Conservation (phyloP, 148 eudicot genomes). For the Pouteria glomerata region DNA sequence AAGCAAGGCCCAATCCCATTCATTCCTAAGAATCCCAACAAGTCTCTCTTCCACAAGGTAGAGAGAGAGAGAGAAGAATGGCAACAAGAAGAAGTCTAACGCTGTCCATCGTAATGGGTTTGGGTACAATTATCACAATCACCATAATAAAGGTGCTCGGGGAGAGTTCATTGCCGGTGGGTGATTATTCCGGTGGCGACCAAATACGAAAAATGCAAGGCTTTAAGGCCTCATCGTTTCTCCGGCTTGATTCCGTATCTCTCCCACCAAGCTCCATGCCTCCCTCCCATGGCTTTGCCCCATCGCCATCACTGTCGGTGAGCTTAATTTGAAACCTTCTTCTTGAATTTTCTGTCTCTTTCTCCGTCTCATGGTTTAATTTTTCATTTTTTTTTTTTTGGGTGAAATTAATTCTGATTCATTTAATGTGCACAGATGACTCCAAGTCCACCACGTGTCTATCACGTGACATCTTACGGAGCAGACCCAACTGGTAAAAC, state of each 20-base stretch:
- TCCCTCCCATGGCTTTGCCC: not conserved
- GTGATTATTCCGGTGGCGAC: not conserved
- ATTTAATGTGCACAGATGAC: too few relatives aligned
- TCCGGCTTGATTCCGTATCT: slow-evolving; percentile 14
- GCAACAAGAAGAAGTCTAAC: not conserved
- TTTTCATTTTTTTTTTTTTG: too few relatives aligned
- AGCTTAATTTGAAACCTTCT: not conserved
- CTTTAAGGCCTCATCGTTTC: slow-evolving; percentile 13
- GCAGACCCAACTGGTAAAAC: slow-evolving; percentile 75
- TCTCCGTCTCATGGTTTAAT: too few relatives aligned
- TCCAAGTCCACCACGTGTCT: slow-evolving; percentile 31
- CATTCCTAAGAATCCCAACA: too few relatives aligned
- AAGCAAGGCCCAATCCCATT: too few relatives aligned
- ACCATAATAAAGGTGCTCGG: too few relatives aligned
- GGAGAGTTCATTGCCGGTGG: too few relatives aligned
- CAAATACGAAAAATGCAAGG: slow-evolving; percentile 19
- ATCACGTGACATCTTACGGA: slow-evolving; percentile 63
- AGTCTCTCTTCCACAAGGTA: not conserved
- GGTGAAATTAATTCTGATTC: too few relatives aligned
- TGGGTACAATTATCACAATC: not conserved
- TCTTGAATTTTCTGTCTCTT: not conserved
- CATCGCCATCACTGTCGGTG: slow-evolving; percentile 12
- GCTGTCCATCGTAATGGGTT: not conserved
- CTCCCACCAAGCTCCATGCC: slow-evolving; percentile 4
- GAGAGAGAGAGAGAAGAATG: not conserved